Evolutionary conservation across 352 stramenopile genomes (phyloP), one percentile per base, ranked within the genome.

Genomic region (Phytophthora sojae): DNA sequence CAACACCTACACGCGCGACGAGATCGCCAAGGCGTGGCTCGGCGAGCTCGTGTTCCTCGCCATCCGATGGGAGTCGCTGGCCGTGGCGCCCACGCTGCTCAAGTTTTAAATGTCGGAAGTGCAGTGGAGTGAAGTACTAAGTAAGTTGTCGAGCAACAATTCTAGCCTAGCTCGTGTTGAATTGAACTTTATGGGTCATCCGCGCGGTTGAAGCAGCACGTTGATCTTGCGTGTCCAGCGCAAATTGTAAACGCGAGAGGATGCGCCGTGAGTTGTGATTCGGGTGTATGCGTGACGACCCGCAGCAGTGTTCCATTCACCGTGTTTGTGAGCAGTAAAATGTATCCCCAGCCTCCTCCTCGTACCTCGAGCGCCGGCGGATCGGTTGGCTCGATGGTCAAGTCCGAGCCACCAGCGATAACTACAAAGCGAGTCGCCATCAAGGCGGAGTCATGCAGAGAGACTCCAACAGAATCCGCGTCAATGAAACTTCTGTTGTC

Each of bases 31-130:
- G 25, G 61, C 65, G 39, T 91, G 83, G 83, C 64, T 91, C 30
- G 70, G 63, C 0, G 83, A 91, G 61, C 80, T 91, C 50, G 76
- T 89, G 21, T 91, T 89, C 45, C 67, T 91, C 26, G 83, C 83
- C 4, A 71, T 89, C 23, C 80, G 83, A 12, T 91, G 83, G 83
- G 83, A 91, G 64, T 71, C 71, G 19, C 66, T 83, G 51, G 73
- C 76, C 9, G 80, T 88, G 25, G 69, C 76, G 17, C 80, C 82
- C 14, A 73, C 78, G 21, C 52, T 90, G 30, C 74, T 87, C 61
- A 77, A 75, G 62, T 60, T 62, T 62, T 75, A 67, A 73, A 6
- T 67, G 55, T 69, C 17, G 39, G 11, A 68, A 69, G 59, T 54
- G 47, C 50, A 59, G 55, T 53, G 29, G 21, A 53, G 42, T 64